Percentiles rank a stretch among this genome's conserved stretches.
phyloP scores from a whole-genome alignment of 2,329 filamentous ascomycete genomes.

The Fusarium nygamai region DNA sequence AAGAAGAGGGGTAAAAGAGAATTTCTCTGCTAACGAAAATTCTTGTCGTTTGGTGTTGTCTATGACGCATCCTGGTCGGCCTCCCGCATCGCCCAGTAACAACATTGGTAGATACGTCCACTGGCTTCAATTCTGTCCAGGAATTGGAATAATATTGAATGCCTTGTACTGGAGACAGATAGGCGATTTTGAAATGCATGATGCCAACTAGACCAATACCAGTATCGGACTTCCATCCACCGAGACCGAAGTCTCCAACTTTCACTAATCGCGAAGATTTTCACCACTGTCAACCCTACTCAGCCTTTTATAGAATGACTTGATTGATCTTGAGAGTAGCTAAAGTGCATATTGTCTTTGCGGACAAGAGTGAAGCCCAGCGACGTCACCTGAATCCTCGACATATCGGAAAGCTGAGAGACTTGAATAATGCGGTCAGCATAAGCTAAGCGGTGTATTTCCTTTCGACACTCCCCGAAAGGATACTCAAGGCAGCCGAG shows the following conservation, averaged over 20 bases:
- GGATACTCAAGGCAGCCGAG: rapidly evolving
- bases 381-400: not conserved
- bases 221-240: not conserved
- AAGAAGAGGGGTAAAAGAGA: not conserved
- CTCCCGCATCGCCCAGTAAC: not conserved
- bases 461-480: not conserved
- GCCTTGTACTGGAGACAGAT: not conserved
- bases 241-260: not conserved
- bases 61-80: not conserved
- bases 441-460: not conserved
- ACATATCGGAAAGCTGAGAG: not conserved
- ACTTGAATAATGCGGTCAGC: too few species aligned
- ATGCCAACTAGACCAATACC: too few species aligned
- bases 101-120: not conserved
- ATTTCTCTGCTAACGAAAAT: rapidly evolving
- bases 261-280: not conserved
- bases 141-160: rapidly evolving
- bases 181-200: rapidly evolving
- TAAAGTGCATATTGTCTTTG: rapidly evolving
- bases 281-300: not conserved
- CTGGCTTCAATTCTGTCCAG: not conserved
- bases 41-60: not conserved
- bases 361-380: too few species aligned
- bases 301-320: not conserved
- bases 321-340: rapidly evolving